Base-by-base conservation (phyloP, 352 stramenopile genomes). In the Globisporangium sylvaticum region DNA sequence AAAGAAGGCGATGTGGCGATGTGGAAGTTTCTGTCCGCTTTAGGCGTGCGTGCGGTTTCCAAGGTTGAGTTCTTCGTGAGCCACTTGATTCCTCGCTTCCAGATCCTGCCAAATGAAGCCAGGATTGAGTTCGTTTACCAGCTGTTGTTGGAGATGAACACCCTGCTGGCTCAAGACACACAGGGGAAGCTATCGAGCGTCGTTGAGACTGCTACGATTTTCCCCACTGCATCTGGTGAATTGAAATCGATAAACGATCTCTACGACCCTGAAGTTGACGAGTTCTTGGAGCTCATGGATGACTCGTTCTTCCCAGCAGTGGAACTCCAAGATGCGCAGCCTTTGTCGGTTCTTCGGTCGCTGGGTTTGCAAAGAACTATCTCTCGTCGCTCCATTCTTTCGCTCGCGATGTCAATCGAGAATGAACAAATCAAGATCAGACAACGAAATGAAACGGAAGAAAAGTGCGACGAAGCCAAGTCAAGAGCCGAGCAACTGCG, bases 201-300 rank as follows among this genome's bases (percentile, higher is more conserved):
- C 53, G 37, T 90, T 2, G 78, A 89, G 55, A 79, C 55, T 34
- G 66, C 76, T n/a, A 59, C 65, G n/a, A 87, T 92, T 54, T 90
- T 90, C 55, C 80, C 82, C 14, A 78, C 81, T 39, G 76, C 83
- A 65, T 74, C 65, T 32, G 81, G 84, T 53, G 77, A 85, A 24
- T 53, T 86, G 48, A 87, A 81, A 34, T 71, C 70, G 12, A 89
- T 92, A 70, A 72, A 68, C 14, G 79, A 90, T 50, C 68, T 92
- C 53, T 92, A 89, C 42, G 84, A 92, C 39, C 84, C 84, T 32
- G 84, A 92, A 44, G 84, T 92, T 32, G 76, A 89, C 31, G 79
- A 87, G 27, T 90, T 92, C 65, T 67, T 69, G 24, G 78, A 79
- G 27, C 83, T 92, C 25, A 90, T 92, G 78, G 77, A 90, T 34